Evolutionary conservation across 148 eudicot genomes (phyloP).

Genomic region (Vaccinium darrowii): DNA sequence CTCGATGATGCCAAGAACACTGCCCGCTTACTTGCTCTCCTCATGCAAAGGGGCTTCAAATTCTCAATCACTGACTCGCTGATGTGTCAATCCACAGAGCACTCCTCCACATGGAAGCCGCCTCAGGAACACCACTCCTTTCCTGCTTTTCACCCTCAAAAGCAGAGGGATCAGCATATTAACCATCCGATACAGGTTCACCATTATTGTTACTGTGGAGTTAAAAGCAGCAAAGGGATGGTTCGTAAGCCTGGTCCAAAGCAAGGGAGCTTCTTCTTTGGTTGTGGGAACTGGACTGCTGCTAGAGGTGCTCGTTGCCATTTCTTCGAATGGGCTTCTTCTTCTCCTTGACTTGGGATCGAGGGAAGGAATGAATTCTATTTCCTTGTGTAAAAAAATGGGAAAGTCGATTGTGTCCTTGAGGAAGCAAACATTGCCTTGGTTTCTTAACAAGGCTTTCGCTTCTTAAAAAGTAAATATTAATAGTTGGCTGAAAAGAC

Average conservation of each 20-base stretch:
- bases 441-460: conserved; percentile 6
- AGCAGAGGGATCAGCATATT: conserved; percentile 27
- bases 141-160: conserved; percentile 39
- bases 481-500: conserved; percentile 5
- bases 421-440: conserved; percentile 18
- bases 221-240: conserved; percentile 54
- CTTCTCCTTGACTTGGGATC: conserved; percentile 24
- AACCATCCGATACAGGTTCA: conserved; percentile 29
- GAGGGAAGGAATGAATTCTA: conserved; percentile 5
- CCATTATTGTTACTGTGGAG: conserved; percentile 71
- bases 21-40: conserved; percentile 62
- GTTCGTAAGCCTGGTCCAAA: conserved; percentile 64
- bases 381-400: conserved; percentile 20
- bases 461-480: conserved; percentile 23
- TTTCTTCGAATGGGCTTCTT: conserved; percentile 64
- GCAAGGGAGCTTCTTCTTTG: conserved; percentile 68
- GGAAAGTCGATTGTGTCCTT: conserved; percentile 5
- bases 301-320: conserved; percentile 69
- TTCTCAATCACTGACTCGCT: conserved; percentile 66
- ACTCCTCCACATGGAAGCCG: conserved; percentile 34
- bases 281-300: conserved; percentile 85
- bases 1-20: conserved; percentile 94
- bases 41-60: conserved; percentile 69
- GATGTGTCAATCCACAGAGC: conserved; percentile 39
- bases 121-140: conserved; percentile 29